Evolutionary conservation across 139 green algal genomes (phyloP), one percentile per base, ranked within the genome.

Genomic region (Chlamydomonas sp.): DNA sequence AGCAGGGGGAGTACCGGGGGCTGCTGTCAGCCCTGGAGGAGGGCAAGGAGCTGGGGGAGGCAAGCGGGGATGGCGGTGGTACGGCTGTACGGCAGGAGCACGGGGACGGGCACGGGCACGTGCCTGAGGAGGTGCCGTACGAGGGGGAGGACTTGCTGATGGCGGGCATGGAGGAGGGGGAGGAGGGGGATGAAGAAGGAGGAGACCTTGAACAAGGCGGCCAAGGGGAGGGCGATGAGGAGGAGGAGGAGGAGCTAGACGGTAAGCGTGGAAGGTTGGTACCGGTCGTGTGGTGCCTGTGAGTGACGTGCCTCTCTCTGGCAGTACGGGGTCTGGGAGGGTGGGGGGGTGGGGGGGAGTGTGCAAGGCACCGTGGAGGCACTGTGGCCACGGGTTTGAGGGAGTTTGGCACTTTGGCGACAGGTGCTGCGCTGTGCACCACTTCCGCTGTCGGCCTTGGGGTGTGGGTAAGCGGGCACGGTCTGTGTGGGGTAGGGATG

Each of bases 1-100:
- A 49, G 31, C 31, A 9, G 49, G 79, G 31, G 31, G 83, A 80
- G 62, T 87, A 87, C 17, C 73, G 83, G 5, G 83, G 83, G 14
- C 73, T 87, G 16, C 16, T 83, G 74, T 75, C 84, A 20, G 63
- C 75, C 1, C 16, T 82, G 63, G 75, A 82, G 57, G 75, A 76
- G 10, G 66, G 66, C 10, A 71, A 10, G 16, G 49, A 57, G 75
- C 61, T 58, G n/a, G 31, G 20, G 9, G 61, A 80, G 31, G n/a
- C 4, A 3, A 12, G 20, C 61, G 8, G 8, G 2, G 61, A 72
- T 2, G 2, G 49, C 5, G 16, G 77, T 78, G 59, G 64, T 63
- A 1, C 77, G 79, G 20, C 4, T 17, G 17, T 78, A 86, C 58
- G 78, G 5, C 4, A 79, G 16, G 83, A 88, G 83, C 73, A 82